phyloP scores from a whole-genome alignment of 345 rosid genomes.

The Trapa incisa region DNA sequence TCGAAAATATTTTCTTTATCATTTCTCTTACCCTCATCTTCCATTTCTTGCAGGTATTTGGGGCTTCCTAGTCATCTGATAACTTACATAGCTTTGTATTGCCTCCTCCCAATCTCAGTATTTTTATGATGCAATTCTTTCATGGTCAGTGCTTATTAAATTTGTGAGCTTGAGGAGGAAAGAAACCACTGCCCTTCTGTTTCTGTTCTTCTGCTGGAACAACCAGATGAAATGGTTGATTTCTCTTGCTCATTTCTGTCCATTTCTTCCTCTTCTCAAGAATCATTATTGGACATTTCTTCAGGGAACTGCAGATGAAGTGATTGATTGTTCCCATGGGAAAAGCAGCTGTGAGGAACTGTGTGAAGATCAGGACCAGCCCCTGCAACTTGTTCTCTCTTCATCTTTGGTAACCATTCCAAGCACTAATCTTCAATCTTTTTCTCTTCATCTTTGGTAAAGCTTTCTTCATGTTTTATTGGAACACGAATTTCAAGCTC shows the following conservation, averaged over 20 bases:
- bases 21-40: neutral
- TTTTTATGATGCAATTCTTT: neutral
- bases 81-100: neutral
- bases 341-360: constrained; percentile 80
- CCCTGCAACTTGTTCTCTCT: constrained; percentile 15
- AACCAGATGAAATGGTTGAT: too few relatives aligned
- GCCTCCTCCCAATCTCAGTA: neutral
- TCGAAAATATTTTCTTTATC: neutral
- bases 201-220: too few relatives aligned
- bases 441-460: too few relatives aligned
- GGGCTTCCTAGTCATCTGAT: constrained; percentile 20
- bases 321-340: constrained; percentile 89
- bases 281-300: neutral
- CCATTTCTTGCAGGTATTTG: constrained; percentile 37
- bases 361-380: constrained; percentile 83
- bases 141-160: neutral
- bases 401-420: too few relatives aligned
- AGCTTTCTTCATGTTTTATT: too few relatives aligned
- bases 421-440: too few relatives aligned
- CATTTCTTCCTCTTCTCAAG: neutral
- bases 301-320: constrained; percentile 96
- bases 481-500: too few relatives aligned
- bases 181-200: too few relatives aligned
- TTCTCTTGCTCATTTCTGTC: neutral
- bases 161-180: neutral